These are phyloP conservation scores for Brachypodium distachyon DNA, from an alignment of 202 grass and related monocot genomes.

Conservation along the genomic window DNA sequence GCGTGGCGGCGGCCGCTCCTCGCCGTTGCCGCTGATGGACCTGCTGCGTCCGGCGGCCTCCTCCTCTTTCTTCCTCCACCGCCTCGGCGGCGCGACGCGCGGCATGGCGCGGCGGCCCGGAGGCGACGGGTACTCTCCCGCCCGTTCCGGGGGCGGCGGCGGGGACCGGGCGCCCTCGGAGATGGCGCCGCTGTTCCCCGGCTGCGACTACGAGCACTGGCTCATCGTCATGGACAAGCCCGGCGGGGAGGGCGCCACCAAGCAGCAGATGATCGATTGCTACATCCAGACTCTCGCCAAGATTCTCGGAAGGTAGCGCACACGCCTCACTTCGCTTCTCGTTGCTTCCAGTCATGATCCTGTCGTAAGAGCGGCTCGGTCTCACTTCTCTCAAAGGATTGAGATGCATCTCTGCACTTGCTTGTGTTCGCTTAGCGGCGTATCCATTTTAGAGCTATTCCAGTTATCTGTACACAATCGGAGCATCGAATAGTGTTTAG, in stretches of 20 bases:
- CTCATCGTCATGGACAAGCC: constrained; percentile 96
- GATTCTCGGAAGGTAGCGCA: constrained; percentile 25
- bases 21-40: neutral
- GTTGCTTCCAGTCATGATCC: neutral
- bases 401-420: neutral
- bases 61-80: neutral
- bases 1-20: neutral
- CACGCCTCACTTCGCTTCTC: too few species aligned
- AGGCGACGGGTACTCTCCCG: neutral
- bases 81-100: neutral
- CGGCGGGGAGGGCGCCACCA: constrained; percentile 51
- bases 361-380: neutral
- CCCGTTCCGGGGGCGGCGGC: neutral
- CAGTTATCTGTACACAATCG: neutral
- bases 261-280: constrained; percentile 84
- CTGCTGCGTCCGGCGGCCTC: neutral
- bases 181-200: constrained; percentile 80
- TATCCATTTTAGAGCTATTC: neutral
- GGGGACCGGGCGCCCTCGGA: constrained; percentile 52
- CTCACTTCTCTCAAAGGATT: neutral
- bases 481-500: neutral
- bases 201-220: constrained; percentile 93
- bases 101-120: constrained; percentile 24
- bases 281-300: constrained; percentile 74
- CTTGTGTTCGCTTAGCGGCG: too few species aligned